Base-by-base conservation (phyloP, 768 basidiomycete genomes). In the Psilocybe sp. region DNA sequence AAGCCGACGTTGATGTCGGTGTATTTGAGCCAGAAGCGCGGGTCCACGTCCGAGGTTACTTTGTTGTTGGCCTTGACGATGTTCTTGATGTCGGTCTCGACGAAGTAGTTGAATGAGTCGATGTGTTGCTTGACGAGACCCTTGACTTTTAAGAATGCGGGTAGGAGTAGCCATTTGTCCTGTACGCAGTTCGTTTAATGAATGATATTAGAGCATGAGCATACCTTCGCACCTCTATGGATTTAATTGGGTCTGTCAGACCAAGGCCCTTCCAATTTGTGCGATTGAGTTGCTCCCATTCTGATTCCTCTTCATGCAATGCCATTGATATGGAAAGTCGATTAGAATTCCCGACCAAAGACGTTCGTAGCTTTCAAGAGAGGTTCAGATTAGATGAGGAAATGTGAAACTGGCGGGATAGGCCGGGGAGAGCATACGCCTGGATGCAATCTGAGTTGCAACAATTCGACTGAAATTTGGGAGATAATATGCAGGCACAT, bases 51-150 rank as follows among this genome's bases (percentile, higher is more conserved):
- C 14, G 94, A 97, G 3, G 91, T 94, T 62, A 96, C 86, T 65
- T 92, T 92, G 71, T 84, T 87, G 65, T 96, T 95, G 5, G 92
- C 92, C 57, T 84, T 89, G 51, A 98, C 85, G 60, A 99, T 97
- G 59, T 94, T 96, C 68, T 94, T 95, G 64, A 99, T 89, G 64
- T 98, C 97, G 38, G 89, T 86, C 60, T 98, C 91, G 63, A 98
- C 93, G 63, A 99, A 98, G 69, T 96, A 95, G 73, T 98, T 98
- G 83, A 93, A 98, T 7, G 93, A 97, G 68, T 98, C 97, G 58
- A 98, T 90, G 64, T 99, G 97, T 64, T 98, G 97, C 73, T 98
- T 98, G 53, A 99, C 97, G 12, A 99, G 85, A 51, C 97, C 97
- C 62, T 99, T 99, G 53, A 97, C 92, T 70, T 95, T 89, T 45